Evolutionary conservation across 106 monocot genomes (phyloP), one percentile per base, ranked within the genome.

Genomic region (Dioscorea zingiberensis): DNA sequence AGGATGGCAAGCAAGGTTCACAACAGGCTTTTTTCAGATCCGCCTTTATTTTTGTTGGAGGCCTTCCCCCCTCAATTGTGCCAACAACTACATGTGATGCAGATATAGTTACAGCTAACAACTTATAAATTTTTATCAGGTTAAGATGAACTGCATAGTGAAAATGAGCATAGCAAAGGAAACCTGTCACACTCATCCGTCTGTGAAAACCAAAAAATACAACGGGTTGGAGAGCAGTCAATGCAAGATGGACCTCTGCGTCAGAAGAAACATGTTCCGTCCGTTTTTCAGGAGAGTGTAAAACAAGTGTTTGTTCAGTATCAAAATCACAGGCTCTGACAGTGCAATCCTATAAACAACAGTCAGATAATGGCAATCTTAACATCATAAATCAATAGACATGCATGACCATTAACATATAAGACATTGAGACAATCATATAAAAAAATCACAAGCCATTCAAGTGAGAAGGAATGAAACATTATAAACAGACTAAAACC

Each of bases 171-270:
- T 59, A 21, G 55, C 30, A 72, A 23, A 55, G 22, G 48, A 30
- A 53, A 98, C 97, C 97, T 84, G 97, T 98, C 24, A 98, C 97
- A 76, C 97, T 98, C 97, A 98, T 93, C 63, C 97, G 65, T 68
- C 64, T 86, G 70, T 88, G 88, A 67, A 98, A 98, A 25, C 92
- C 92, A 71, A 92, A 98, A 72, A 98, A 98, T 13, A 98, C 97
- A 66, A 92, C 85, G 71, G 97, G 93, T 67, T 93, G 85, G 27
- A 98, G 86, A 32, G 89, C 89, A 24, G 97, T 98, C 68, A 98
- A 48, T 62, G 92, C 97, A 77, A 98, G 77, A 77, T 98, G 92
- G 15, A 98, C 97, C 73, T 98, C 97, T 17, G 81, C 67, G 54
- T 93, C 97, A 21, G 79, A 66, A 62, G 88, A 86, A 46, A 93